phyloP scores from a whole-genome alignment of 495 filamentous ascomycete species.

The Neurospora tetrasperma region DNA sequence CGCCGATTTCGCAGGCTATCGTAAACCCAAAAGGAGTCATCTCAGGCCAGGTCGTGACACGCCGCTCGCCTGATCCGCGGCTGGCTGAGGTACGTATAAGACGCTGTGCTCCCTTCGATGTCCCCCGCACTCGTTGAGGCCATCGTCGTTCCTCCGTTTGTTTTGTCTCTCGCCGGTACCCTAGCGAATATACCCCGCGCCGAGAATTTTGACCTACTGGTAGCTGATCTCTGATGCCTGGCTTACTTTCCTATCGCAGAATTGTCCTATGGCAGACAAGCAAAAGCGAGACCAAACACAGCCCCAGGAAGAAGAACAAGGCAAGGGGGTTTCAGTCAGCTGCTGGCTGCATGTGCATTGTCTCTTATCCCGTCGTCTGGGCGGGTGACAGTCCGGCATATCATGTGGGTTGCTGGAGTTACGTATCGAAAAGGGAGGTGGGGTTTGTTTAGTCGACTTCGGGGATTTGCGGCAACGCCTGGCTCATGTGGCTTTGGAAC shows the following conservation, averaged over 20 bases:
- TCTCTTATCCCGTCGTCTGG: background rate
- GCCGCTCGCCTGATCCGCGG: background rate
- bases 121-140: background rate
- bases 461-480: background rate
- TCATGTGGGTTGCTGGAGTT: background rate
- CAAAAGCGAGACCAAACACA: background rate
- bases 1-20: background rate
- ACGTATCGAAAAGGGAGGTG: background rate
- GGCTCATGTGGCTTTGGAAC: background rate
- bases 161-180: background rate
- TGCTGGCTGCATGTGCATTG: background rate
- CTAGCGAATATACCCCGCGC: background rate
- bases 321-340: background rate
- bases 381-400: background rate
- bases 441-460: background rate
- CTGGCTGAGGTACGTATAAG: background rate
- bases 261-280: background rate
- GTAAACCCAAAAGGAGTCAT: background rate
- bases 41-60: background rate
- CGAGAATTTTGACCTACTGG: background rate
- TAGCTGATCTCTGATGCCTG: background rate
- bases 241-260: background rate
- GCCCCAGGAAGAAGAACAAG: background rate
- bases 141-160: background rate
- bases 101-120: background rate